Evolutionary conservation across 495 filamentous ascomycete genomes (phyloP), one percentile per base, ranked within the genome.

Genomic region (Hyaloscypha bicolor): DNA sequence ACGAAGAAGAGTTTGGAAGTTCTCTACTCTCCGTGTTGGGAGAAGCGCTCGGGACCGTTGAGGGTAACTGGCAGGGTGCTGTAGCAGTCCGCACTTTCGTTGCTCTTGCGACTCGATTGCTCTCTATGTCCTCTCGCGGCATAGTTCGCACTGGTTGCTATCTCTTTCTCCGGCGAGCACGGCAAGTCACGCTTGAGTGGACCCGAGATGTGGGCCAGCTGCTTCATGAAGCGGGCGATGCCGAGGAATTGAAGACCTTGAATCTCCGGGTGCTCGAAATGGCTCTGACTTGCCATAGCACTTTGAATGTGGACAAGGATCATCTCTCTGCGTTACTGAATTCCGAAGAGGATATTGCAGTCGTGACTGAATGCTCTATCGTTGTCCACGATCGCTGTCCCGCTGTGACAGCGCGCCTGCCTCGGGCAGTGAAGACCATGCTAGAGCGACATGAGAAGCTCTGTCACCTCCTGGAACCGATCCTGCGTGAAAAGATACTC

Each of bases 1-100:
- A 69, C 35, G 72, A 82, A 55, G 60, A 69, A 3, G 39, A 60
- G 0, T 79, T 79, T 67, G 62, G 63, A n/a, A 59, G 16, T 0
- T 35, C 60, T 25, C 42, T 79, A 4, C 58, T 81, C 0, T 5
- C 32, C 1, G 60, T 60, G 3, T 67, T 81, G 25, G 29, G 72
- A 5, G 62, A 78, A 4, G 69, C 68, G 0, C 57, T 71, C 8
- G 37, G 59, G 3, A 60, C 68, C 14, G 73, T 82, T 2, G 67
- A 79, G 70, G 75, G 73, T 25, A 81, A 78, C 60, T 82, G 80
- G 79, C 71, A 80, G 37, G 71, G 67, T 30, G 71, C 72, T 1
- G 64, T 71, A 22, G 79, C 71, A 19, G 60, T 76, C 2, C 60
- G 69, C 21, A 72, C 58, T 0, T 73, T 82, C 25, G 68, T 77